Evolutionary conservation across 1,284 basidiomycete species (phyloP).

Genomic region (Takashimella tepidaria): DNA sequence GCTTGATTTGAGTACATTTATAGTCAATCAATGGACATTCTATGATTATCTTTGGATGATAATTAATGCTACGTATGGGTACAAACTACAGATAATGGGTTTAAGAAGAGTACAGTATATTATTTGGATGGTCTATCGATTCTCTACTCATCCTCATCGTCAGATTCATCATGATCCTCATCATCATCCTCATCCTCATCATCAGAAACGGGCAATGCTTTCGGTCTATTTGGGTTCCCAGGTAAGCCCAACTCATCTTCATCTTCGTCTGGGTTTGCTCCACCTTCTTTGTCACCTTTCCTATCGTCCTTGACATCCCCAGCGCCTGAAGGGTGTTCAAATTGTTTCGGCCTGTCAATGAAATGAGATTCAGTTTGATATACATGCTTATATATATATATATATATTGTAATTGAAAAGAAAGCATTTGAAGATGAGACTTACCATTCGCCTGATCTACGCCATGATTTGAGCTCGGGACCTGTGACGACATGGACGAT

Average conservation of each 20-base stretch:
- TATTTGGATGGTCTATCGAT: too few species aligned
- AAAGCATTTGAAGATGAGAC: background rate
- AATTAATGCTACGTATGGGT: too few species aligned
- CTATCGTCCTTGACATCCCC: background rate
- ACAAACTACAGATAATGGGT: too few species aligned
- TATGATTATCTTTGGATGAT: too few species aligned
- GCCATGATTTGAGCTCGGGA: slow-evolving; percentile 36
- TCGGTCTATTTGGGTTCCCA: slow-evolving; percentile 18
- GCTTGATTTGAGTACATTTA: too few species aligned
- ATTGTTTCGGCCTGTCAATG: slow-evolving; percentile 13
- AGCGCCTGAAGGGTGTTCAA: slow-evolving; percentile 10
- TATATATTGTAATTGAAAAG: background rate
- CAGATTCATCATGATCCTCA: slow-evolving; percentile 11
- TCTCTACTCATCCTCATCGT: slow-evolving; percentile 10
- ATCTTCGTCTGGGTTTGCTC: slow-evolving; percentile 2
- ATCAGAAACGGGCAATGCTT: slow-evolving; percentile 1
- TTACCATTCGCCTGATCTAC: slow-evolving; percentile 37
- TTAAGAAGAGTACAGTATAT: too few species aligned
- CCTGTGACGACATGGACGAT: slow-evolving; percentile 29
- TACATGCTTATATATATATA: background rate
- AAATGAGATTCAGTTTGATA: background rate
- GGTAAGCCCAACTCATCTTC: slow-evolving; percentile 10
- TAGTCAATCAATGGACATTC: too few species aligned
- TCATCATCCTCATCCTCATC: slow-evolving; percentile 4
- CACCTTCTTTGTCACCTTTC: background rate